These are phyloP conservation scores for Aspergillus pseudotamarii DNA, from an alignment of 2,329 filamentous ascomycete genomes.

Conservation along the genomic window DNA sequence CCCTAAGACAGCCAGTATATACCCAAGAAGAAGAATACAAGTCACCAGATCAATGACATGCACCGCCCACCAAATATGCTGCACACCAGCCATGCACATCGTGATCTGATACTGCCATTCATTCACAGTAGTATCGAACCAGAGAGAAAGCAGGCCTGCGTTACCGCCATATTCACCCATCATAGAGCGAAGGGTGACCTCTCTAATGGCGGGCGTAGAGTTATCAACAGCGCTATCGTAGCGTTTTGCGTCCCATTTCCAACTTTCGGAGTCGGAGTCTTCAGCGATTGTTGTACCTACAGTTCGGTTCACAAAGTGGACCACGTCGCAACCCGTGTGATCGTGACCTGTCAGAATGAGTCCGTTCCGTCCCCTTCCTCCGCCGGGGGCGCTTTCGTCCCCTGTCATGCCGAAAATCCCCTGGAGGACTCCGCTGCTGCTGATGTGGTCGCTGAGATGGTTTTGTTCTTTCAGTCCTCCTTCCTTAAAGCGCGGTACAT, in stretches of 20 bases:
- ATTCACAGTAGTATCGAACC: constrained; percentile 73
- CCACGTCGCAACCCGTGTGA: constrained; percentile 89
- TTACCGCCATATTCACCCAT: constrained; percentile 97
- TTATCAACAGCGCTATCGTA: constrained; percentile 20
- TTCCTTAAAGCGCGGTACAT: constrained; percentile 38
- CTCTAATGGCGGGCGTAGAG: constrained; percentile 60
- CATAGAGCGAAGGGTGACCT: constrained; percentile 95
- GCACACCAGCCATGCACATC: constrained; percentile 77
- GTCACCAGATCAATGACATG: constrained; percentile 70
- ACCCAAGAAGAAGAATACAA: constrained; percentile 34
- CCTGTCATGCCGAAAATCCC: constrained; percentile 79
- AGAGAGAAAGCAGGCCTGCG: constrained; percentile 81
- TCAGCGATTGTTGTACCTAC: constrained; percentile 4
- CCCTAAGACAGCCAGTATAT: constrained; percentile 12
- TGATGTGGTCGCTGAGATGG: constrained; percentile 74
- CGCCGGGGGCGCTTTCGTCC: constrained; percentile 58
- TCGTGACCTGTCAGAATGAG: constrained; percentile 92
- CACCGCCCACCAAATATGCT: constrained; percentile 93
- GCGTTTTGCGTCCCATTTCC: constrained; percentile 41
- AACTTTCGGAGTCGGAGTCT: constrained; percentile 14
- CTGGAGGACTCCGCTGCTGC: constrained; percentile 71
- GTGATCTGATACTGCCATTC: constrained; percentile 83
- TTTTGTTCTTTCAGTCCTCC: constrained; percentile 79
- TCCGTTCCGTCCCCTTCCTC: constrained; percentile 70
- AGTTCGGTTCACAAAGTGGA: constrained; percentile 75